Percentiles rank a stretch among this genome's conserved stretches.
Evolutionary conservation across 2,329 filamentous ascomycete genomes (phyloP).

Genomic region (Fusarium subtropicale): DNA sequence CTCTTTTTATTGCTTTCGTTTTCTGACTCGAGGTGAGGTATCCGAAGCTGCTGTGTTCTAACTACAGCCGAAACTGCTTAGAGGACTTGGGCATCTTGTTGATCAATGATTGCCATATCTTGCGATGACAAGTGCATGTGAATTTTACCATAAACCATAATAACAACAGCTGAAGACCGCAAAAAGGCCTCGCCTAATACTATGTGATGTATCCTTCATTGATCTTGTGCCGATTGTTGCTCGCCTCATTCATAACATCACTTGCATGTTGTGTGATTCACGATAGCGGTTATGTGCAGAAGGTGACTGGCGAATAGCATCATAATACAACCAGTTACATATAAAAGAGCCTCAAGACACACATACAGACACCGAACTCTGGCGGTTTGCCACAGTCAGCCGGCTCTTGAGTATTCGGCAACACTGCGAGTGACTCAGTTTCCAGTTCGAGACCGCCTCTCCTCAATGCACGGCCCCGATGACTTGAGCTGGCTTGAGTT

Average conservation of each 20-base stretch:
- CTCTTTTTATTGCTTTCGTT: not conserved
- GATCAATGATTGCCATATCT: not conserved
- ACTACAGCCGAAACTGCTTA: not conserved
- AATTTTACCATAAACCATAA: not conserved
- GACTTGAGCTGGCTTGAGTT: slow-evolving; percentile 29
- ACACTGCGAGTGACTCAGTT: slow-evolving; percentile 1
- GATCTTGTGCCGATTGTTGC: slow-evolving; percentile 10
- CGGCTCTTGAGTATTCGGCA: slow-evolving; percentile 5
- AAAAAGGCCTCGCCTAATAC: not conserved
- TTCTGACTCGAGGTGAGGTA: not conserved
- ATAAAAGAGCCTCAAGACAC: slow-evolving; percentile 21
- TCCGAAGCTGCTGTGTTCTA: no score
- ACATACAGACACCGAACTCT: not conserved
- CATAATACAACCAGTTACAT: slow-evolving; percentile 8
- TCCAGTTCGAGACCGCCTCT: not conserved
- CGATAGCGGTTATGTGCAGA: slow-evolving; percentile 26
- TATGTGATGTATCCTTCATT: not conserved
- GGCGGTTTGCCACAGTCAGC: not conserved
- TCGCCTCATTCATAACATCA: slow-evolving; percentile 13
- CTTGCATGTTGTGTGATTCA: slow-evolving; percentile 30
- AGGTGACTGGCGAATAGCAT: slow-evolving; percentile 8
- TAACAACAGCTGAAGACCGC: not conserved
- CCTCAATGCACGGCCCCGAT: slow-evolving; percentile 29
- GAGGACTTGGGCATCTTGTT: not conserved
- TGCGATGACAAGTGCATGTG: not conserved